Evolutionary conservation across 352 stramenopile genomes (phyloP).

Genomic region (Globisporangium abappressorium): DNA sequence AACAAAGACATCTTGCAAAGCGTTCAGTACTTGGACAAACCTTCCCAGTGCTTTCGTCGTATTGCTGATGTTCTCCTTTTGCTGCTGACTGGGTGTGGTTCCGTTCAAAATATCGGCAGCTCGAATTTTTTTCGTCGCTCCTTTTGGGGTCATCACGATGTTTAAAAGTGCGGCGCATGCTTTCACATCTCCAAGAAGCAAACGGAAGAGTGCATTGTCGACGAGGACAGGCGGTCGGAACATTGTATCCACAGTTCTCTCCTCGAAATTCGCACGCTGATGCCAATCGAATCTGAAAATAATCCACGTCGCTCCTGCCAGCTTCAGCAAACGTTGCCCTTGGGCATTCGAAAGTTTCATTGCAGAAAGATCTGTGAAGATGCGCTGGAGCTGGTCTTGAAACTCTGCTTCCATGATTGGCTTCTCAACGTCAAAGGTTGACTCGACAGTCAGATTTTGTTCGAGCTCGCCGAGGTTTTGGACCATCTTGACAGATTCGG

Average conservation of each 20-base stretch:
- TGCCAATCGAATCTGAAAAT: constrained; percentile 9
- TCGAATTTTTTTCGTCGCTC: constrained; percentile 47
- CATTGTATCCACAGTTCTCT: neutral
- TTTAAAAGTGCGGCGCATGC: constrained; percentile 31
- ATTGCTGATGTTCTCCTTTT: constrained; percentile 1
- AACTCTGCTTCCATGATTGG: neutral
- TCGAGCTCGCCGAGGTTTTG: constrained; percentile 8
- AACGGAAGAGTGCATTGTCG: constrained; percentile 18
- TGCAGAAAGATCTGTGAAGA: constrained; percentile 21
- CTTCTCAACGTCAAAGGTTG: neutral
- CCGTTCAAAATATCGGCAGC: constrained; percentile 19
- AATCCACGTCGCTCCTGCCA: constrained; percentile 47
- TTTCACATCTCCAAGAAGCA: constrained; percentile 22
- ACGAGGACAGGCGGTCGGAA: neutral
- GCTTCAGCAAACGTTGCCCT: constrained; percentile 48
- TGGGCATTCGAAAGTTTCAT: constrained; percentile 67
- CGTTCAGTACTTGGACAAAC: constrained; percentile 26
- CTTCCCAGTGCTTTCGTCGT: constrained; percentile 12
- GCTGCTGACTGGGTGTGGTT: constrained; percentile 2
- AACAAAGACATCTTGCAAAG: constrained; percentile 22
- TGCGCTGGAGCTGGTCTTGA: constrained; percentile 13
- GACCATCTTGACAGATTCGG: constrained; percentile 11
- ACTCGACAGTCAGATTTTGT: neutral
- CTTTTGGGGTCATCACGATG: constrained; percentile 46
- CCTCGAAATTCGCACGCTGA: neutral